Percentiles rank a stretch among this genome's conserved stretches.
Evolutionary conservation across 2,329 filamentous ascomycete species (phyloP).

Genomic region (Bipolaris bicolor): DNA sequence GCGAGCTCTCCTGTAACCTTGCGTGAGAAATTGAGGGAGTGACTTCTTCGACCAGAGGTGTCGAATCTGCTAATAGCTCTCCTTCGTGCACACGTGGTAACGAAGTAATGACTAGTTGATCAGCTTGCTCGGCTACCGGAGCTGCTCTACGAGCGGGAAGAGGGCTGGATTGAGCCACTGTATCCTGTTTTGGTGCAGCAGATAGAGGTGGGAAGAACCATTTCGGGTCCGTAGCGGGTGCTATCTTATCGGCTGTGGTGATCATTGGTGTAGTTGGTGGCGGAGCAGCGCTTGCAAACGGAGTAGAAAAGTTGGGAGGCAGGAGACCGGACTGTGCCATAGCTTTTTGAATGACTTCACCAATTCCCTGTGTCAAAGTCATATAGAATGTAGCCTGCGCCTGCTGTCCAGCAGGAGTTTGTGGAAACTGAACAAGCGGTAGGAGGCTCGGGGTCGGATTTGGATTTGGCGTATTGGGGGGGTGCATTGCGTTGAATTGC

Average conservation of each 20-base stretch:
- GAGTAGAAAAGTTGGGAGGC: conserved; percentile 10
- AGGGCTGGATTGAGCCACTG: conserved; percentile 19
- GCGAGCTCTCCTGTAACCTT: conserved; percentile 1
- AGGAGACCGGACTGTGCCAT: conserved; percentile 23
- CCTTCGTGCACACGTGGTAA: background rate
- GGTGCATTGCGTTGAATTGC: conserved; percentile 9
- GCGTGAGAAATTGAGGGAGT: background rate
- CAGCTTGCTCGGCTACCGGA: background rate
- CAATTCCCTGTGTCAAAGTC: conserved; percentile 31
- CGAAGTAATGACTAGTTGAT: background rate
- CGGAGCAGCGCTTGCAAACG: conserved; percentile 7
- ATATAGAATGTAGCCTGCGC: conserved; percentile 36
- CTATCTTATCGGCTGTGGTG: conserved; percentile 17
- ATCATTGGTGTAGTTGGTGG: conserved; percentile 10
- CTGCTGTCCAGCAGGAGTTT: conserved; percentile 39
- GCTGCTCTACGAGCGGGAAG: background rate
- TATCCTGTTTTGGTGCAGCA: background rate
- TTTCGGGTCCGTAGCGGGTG: conserved; percentile 36
- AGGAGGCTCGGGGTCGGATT: conserved; percentile 28
- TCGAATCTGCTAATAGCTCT: conserved; percentile 3
- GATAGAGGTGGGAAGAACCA: conserved; percentile 37
- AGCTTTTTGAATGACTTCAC: conserved; percentile 34
- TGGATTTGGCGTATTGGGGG: conserved; percentile 24
- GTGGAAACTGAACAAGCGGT: conserved; percentile 35
- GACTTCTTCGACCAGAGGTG: background rate